phyloP scores from a whole-genome alignment of 495 filamentous ascomycete species.

The Neurospora pannonica region DNA sequence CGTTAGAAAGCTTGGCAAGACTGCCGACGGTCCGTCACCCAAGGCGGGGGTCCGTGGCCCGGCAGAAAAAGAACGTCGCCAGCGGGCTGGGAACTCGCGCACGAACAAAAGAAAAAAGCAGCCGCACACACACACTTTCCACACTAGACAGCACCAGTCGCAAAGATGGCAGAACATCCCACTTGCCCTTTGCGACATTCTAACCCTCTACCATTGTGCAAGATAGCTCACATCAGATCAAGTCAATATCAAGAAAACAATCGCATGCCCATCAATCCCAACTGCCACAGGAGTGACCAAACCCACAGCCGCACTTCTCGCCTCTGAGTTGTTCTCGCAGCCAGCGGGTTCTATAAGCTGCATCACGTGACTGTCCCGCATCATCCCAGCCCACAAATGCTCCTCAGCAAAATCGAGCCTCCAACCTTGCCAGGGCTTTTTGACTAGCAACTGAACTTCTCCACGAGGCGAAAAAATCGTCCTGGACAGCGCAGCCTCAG shows the following conservation, averaged over 20 bases:
- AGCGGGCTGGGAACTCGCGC: background rate
- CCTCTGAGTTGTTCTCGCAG: background rate
- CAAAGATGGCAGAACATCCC: background rate
- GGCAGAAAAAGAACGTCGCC: background rate
- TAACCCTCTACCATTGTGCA: background rate
- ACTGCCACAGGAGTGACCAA: background rate
- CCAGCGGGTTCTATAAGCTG: background rate
- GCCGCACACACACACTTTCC: background rate
- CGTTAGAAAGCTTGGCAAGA: background rate
- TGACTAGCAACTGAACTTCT: slow-evolving; percentile 12
- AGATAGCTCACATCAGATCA: background rate
- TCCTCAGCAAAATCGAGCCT: slow-evolving; percentile 12
- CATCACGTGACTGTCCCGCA: slow-evolving; percentile 19
- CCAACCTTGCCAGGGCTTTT: slow-evolving; percentile 20
- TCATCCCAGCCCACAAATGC: slow-evolving; percentile 25
- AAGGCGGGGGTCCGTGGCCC: background rate
- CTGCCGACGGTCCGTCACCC: background rate
- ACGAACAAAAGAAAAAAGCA: background rate
- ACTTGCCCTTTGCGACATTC: background rate
- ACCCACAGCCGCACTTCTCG: background rate
- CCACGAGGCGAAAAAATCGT: slow-evolving; percentile 26
- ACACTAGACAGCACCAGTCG: background rate
- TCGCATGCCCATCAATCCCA: background rate
- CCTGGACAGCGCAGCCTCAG: slow-evolving; percentile 19
- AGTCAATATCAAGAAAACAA: background rate